Conservation (phyloP, 1,284 basidiomycete species). For the Gymnopus androsaceus region DNA sequence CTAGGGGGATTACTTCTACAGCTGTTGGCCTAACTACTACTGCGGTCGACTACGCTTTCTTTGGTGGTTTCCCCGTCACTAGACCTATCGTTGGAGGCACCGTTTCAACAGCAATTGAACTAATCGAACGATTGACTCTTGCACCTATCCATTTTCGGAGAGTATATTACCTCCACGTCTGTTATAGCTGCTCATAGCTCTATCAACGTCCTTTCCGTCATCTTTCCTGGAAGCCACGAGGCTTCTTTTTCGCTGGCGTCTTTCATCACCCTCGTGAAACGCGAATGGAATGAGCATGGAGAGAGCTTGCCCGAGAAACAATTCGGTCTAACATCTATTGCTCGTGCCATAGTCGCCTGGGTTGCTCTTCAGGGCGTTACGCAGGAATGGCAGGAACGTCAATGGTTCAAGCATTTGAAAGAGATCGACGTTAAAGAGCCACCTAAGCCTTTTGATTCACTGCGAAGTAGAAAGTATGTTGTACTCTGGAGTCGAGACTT, state of each 20-base stretch:
- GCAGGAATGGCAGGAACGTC: slow-evolving; percentile 72
- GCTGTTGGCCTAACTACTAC: slow-evolving; percentile 58
- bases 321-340: slow-evolving; percentile 64
- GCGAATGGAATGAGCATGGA: slow-evolving; percentile 66
- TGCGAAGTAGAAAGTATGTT: slow-evolving; percentile 35
- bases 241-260: slow-evolving; percentile 76
- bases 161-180: slow-evolving; percentile 75
- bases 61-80: slow-evolving; percentile 59
- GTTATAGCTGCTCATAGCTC: slow-evolving; percentile 72
- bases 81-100: slow-evolving; percentile 58
- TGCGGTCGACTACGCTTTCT: slow-evolving; percentile 62
- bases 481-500: not conserved
- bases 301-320: slow-evolving; percentile 59
- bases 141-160: slow-evolving; percentile 71
- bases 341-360: slow-evolving; percentile 73
- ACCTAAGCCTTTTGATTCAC: slow-evolving; percentile 26
- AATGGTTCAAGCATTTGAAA: slow-evolving; percentile 62
- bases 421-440: slow-evolving; percentile 55
- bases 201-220: slow-evolving; percentile 67
- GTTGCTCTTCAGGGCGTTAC: slow-evolving; percentile 77
- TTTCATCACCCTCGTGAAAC: slow-evolving; percentile 71
- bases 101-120: slow-evolving; percentile 59
- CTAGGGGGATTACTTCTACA: slow-evolving; percentile 58
- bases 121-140: slow-evolving; percentile 70
- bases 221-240: slow-evolving; percentile 75